Evolutionary conservation across 176 grass and related monocot species (phyloP).

Genomic region (Pharus latifolius): DNA sequence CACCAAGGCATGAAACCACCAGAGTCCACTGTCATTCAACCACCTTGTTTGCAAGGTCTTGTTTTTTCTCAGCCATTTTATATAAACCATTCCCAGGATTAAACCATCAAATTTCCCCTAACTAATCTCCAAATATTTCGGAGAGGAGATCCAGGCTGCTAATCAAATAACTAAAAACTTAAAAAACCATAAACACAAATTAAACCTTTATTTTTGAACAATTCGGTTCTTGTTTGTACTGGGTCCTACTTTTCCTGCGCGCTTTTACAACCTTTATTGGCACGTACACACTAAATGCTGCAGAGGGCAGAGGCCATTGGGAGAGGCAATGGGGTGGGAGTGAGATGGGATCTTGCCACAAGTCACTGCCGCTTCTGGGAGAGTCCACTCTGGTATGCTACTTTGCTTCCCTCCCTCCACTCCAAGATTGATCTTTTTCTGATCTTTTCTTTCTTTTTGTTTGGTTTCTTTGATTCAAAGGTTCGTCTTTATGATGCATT

Average conservation of each 20-base stretch:
- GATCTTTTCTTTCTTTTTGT: background rate
- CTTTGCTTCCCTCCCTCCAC: background rate
- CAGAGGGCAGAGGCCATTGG: background rate
- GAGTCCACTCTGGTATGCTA: slow-evolving; percentile 2
- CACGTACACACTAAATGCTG: background rate
- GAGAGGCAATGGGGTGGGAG: background rate
- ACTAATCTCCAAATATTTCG: background rate
- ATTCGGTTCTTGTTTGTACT: background rate
- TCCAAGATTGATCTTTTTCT: slow-evolving; percentile 4
- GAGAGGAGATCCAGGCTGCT: background rate
- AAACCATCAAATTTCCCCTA: too few species aligned
- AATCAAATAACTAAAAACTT: background rate
- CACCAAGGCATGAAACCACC: too few species aligned
- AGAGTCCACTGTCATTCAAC: too few species aligned
- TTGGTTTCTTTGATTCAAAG: background rate
- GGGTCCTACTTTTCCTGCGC: background rate
- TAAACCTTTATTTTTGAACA: background rate
- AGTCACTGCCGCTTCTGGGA: background rate
- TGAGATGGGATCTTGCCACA: slow-evolving; percentile 14
- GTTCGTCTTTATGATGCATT: background rate
- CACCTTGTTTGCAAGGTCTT: background rate
- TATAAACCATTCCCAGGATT: too few species aligned
- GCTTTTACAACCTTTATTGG: slow-evolving; percentile 5
- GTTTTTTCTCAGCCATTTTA: background rate
- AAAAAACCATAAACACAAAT: background rate